phyloP scores from a whole-genome alignment of 495 filamentous ascomycete species.

The Xylaria telfairii region DNA sequence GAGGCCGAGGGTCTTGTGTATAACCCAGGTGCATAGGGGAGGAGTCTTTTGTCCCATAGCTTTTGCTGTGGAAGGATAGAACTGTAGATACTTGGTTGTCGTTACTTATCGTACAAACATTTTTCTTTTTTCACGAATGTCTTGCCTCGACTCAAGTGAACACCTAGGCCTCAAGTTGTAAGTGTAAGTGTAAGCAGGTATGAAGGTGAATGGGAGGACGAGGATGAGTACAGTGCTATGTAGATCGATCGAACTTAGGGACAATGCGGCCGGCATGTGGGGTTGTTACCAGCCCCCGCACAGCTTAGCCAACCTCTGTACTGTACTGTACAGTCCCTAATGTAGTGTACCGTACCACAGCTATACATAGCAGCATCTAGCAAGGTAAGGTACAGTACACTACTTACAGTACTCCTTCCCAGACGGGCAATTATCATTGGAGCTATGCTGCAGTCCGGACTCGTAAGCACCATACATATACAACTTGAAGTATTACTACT shows the following conservation, averaged over 20 bases:
- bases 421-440: neutral
- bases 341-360: constrained; percentile 5
- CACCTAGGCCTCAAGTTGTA: neutral
- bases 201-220: neutral
- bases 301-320: neutral
- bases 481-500: constrained; percentile 16
- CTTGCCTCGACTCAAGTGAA: neutral
- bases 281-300: neutral
- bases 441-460: neutral
- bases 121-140: neutral
- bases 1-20: constrained; percentile 16
- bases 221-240: neutral
- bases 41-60: constrained; percentile 2
- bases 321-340: no score
- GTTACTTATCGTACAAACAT: constrained; percentile 4
- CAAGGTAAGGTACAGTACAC: neutral
- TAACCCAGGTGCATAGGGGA: constrained; percentile 9
- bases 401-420: neutral
- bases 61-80: neutral
- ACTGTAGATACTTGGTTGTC: constrained; percentile 10
- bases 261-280: neutral
- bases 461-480: constrained; percentile 10
- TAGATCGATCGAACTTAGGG: neutral
- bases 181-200: neutral
- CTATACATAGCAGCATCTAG: neutral